Base-by-base conservation (phyloP, 805 yeast genomes). In the Candida multigemmis region DNA sequence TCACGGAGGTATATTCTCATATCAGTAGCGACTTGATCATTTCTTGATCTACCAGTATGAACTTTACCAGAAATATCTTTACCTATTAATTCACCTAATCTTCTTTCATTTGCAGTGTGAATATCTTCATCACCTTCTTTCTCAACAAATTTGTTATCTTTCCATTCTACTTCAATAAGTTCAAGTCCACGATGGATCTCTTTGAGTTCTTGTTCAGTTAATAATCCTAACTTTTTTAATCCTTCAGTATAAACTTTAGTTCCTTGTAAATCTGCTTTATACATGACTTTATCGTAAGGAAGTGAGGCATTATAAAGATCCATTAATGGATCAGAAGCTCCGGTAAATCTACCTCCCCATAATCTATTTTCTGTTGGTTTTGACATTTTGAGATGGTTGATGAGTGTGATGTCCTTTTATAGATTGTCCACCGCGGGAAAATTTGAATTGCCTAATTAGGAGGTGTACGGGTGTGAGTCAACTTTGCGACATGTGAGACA, bases 291-390 rank as follows among this genome's bases (percentile, higher is more conserved):
- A 56, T 91, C 99, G 47, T 91, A 91, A 2, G 98, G 97, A 38
- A 91, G 63, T 1, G 97, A 89, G 2, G 96, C 96, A 58, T 91
- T 91, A 66, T 93, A 91, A 28, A 89, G 66, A 50, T 91, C 93
- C 99, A 91, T 91, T 48, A 91, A 64, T 3, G 99, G 99, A 46
- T 91, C 99, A 16, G 94, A 77, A 36, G 89, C 89, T 4, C 94
- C 97, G 34, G 96, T 89, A 61, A 89, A 89, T 57, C 98, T 74
- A 45, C 97, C 98, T 45, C 98, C 98, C 98, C 98, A 89, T 39
- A 89, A 65, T 54, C 77, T 87, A 43, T 64, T 67, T 57, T 79
- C 86, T 16, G 77, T 58, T 39, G 77, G 76, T 41, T 68, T 53
- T n/a, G n/a, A n/a, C n/a, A n/a, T n/a, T 27, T 52, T 50, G n/a